phyloP scores from a whole-genome alignment of 1,284 basidiomycete genomes.

The Taiwanofungus camphoratus region DNA sequence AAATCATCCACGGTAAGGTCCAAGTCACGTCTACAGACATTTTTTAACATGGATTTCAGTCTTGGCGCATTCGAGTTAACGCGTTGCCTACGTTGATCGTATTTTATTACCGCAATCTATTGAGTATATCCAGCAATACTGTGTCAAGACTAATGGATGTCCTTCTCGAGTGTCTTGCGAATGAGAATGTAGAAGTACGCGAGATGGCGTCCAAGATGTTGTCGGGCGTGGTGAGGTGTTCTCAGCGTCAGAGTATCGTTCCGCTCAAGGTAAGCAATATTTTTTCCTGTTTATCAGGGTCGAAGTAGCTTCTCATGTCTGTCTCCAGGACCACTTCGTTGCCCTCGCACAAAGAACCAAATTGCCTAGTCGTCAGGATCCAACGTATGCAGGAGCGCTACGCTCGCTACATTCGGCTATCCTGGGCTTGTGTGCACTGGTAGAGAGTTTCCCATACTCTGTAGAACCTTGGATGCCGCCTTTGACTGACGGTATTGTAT shows the following conservation, averaged over 20 bases:
- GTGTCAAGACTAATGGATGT: constrained; percentile 74
- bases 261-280: constrained; percentile 64
- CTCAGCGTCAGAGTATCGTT: constrained; percentile 84
- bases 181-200: constrained; percentile 92
- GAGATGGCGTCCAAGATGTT: constrained; percentile 91
- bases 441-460: constrained; percentile 77
- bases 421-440: constrained; percentile 81
- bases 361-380: constrained; percentile 68
- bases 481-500: constrained; percentile 57
- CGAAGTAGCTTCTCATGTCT: not conserved
- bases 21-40: constrained; percentile 7
- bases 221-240: constrained; percentile 88
- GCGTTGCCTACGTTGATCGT: constrained; percentile 71
- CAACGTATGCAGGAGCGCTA: constrained; percentile 70
- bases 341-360: constrained; percentile 54
- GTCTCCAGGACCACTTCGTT: constrained; percentile 71
- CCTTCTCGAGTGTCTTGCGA: constrained; percentile 76
- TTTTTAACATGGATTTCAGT: constrained; percentile 35
- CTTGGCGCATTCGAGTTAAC: constrained; percentile 75
- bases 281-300: constrained; percentile 2
- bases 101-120: constrained; percentile 84
- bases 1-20: constrained; percentile 58
- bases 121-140: constrained; percentile 64
- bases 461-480: constrained; percentile 75
- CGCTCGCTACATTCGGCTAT: constrained; percentile 85